Percentiles rank a stretch among this genome's conserved stretches.
phyloP scores from a whole-genome alignment of 441 rosid genomes.

The Arabidopsis hybrid region DNA sequence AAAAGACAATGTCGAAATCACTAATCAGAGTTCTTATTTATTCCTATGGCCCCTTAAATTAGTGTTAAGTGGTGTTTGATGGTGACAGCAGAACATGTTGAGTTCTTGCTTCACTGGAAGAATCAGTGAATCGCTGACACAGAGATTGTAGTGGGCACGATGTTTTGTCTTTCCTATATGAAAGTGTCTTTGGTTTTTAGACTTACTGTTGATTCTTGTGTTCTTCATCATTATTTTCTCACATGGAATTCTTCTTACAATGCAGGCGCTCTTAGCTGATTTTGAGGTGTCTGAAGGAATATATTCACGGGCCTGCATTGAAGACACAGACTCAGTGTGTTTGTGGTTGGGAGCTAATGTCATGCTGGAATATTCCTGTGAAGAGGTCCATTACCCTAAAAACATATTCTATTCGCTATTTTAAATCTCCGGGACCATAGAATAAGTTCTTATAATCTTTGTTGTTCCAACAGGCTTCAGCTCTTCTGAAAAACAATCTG shows the following conservation, averaged over 20 bases:
- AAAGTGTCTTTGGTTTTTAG: slow-evolving; percentile 18
- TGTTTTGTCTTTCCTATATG: slow-evolving; percentile 19
- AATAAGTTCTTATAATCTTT: slow-evolving; percentile 39
- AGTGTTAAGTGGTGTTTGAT: slow-evolving; percentile 21
- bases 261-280: slow-evolving; percentile 75
- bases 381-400: slow-evolving; percentile 61
- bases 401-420: slow-evolving; percentile 22
- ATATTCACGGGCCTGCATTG: slow-evolving; percentile 75
- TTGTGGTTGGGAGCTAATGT: slow-evolving; percentile 97
- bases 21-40: slow-evolving; percentile 11
- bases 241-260: slow-evolving; percentile 17
- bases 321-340: slow-evolving; percentile 78
- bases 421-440: slow-evolving; percentile 33
- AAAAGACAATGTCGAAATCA: not conserved
- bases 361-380: slow-evolving; percentile 92
- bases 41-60: slow-evolving; percentile 1
- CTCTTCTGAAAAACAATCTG: slow-evolving; percentile 80
- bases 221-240: not conserved
- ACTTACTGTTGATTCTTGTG: slow-evolving; percentile 24
- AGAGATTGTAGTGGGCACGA: slow-evolving; percentile 18
- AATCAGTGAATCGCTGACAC: slow-evolving; percentile 13
- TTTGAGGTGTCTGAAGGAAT: slow-evolving; percentile 95
- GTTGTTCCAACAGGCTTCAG: slow-evolving; percentile 64
- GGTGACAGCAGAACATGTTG: slow-evolving; percentile 27
- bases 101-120: slow-evolving; percentile 25